Percentiles rank a stretch among this genome's conserved stretches.
Conservation (phyloP, 2,329 filamentous ascomycete species). For the Cercospora zeae-maydis region DNA sequence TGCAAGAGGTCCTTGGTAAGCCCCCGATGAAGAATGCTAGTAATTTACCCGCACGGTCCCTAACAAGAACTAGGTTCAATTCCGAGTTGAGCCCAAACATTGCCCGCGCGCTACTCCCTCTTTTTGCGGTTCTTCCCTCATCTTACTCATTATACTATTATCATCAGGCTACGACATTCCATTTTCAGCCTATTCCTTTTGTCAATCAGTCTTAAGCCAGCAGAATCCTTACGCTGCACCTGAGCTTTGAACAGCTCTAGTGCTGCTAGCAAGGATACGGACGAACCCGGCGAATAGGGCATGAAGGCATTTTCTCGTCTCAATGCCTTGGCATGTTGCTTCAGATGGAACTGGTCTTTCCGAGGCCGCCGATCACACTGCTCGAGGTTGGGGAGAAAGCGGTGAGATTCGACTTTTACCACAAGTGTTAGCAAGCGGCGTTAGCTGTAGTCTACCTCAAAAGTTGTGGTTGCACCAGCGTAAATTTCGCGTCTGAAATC, state of each 20-base stretch:
- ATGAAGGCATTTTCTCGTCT: no score
- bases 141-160: background rate
- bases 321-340: no score
- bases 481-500: background rate
- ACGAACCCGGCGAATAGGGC: no score
- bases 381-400: background rate
- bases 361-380: background rate
- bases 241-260: no score
- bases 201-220: no score
- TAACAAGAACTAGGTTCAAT: no score
- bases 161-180: background rate
- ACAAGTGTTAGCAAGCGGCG: background rate
- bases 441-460: background rate
- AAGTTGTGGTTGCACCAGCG: background rate
- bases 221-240: no score
- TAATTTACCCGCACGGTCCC: no score
- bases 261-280: no score
- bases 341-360: background rate
- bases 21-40: no score
- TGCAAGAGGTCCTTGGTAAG: conserved; percentile 18
- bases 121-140: background rate
- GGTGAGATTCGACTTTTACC: background rate
- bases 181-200: no score
- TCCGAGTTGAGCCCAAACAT: conserved; percentile 6
- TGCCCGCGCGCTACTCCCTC: no score